A percentile compares a stretch with the other conserved stretches of the same genome.
phyloP scores from a whole-genome alignment of 805 yeast species.

The Sugiyamaella smithiae region DNA sequence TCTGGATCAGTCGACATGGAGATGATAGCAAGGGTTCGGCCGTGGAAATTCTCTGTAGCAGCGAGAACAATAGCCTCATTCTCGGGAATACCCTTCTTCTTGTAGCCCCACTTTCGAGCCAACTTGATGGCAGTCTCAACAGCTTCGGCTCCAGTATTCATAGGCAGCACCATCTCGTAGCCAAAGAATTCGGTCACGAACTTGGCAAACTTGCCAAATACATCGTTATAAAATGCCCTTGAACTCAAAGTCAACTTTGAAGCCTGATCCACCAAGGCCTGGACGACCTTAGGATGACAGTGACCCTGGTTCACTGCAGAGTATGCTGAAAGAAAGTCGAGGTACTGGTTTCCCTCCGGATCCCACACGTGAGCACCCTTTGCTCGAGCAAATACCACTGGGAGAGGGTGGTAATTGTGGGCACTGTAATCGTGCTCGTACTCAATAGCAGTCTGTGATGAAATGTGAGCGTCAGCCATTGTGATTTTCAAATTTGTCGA shows the following conservation, averaged over 20 bases:
- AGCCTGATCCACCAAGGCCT: slow-evolving; percentile 85
- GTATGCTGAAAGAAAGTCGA: slow-evolving; percentile 91
- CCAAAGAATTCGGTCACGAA: slow-evolving; percentile 83
- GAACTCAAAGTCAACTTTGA: slow-evolving; percentile 79
- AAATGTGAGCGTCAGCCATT: slow-evolving; percentile 40
- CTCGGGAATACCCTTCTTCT: slow-evolving; percentile 75
- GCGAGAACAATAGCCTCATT: slow-evolving; percentile 84
- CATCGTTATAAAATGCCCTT: slow-evolving; percentile 88
- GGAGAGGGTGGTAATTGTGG: slow-evolving; percentile 95
- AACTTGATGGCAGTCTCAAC: slow-evolving; percentile 92
- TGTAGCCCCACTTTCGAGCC: slow-evolving; percentile 97
- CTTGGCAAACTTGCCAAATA: slow-evolving; percentile 82
- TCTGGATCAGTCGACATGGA: slow-evolving; percentile 97
- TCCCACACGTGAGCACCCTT: slow-evolving; percentile 95
- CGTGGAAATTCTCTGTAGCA: slow-evolving; percentile 91
- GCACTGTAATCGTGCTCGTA: slow-evolving; percentile 84
- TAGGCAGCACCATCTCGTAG: slow-evolving; percentile 91
- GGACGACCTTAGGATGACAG: slow-evolving; percentile 89
- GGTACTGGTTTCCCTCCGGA: slow-evolving; percentile 91
- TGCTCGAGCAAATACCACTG: slow-evolving; percentile 88
- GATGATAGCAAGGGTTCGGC: slow-evolving; percentile 91
- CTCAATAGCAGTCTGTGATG: slow-evolving; percentile 62
- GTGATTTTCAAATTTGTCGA: background rate
- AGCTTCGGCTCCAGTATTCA: slow-evolving; percentile 99
- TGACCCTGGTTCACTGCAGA: slow-evolving; percentile 98